Base-by-base conservation (phyloP, 345 rosid genomes). In the Linum usitatissimum region DNA sequence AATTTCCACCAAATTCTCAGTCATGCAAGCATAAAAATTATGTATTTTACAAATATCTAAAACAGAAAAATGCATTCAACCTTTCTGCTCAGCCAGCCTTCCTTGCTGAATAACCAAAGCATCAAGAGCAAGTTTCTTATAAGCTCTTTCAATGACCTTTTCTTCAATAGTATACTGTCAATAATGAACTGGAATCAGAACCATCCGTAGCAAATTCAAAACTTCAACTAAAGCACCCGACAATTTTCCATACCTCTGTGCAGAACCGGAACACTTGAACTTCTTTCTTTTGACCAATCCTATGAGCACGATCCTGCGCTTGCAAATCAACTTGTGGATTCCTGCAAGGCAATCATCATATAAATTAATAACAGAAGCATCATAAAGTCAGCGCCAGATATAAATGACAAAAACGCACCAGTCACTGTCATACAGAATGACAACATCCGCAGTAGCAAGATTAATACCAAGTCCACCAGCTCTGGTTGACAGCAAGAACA, bases 391-490 rank as follows among this genome's bases (percentile, higher is more conserved):
- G 53, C 34, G 9, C 19, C 13, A 12, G 20, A n/a, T 34, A 23
- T 30, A 2, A 18, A 55, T 63, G 30, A 14, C 65, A 38, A 60
- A 40, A 57, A 66, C 80, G 73, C 67, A 93, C 99, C 99, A 93
- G 72, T 87, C 99, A 82, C 99, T 93, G 57, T 93, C 99, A 79
- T 93, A 93, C 53, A 93, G 94, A 73, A 93, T 93, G 66, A 93
- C 97, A 72, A 93, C 90, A 86, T 93, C 97, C 55, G 99, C 99
- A 48, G 99, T 93, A 56, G 99, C 97, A 75, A 93, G 97, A 81
- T 93, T 93, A 72, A 93, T 93, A 62, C 99, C 99, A 69, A 90
- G 97, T 66, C 99, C 99, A 72, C 99, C 99, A 66, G 97, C 99
- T 78, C 97, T 87, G 66, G 99, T 93, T 49, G 99, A 90, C 75